Evolutionary conservation across 129 eudicot genomes (phyloP).

Genomic region (Centrapalus pauciflorus): DNA sequence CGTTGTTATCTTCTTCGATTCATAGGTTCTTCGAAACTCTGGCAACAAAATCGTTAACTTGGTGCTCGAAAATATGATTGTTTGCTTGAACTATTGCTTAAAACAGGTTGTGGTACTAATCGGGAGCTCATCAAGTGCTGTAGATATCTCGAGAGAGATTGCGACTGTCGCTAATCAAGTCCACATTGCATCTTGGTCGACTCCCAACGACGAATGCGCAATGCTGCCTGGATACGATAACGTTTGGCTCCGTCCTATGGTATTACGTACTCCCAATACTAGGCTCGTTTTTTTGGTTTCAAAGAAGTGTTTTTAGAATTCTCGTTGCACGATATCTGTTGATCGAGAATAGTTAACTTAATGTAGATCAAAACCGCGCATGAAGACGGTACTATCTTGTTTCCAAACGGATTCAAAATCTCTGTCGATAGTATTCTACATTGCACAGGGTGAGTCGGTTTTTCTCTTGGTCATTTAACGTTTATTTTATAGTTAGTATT

Average conservation of each 20-base stretch:
- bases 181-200: constrained; percentile 79
- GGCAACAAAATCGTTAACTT: no score
- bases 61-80: no score
- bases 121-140: constrained; percentile 86
- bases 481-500: constrained; percentile 10
- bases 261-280: constrained; percentile 17
- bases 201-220: constrained; percentile 8
- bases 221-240: constrained; percentile 59
- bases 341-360: constrained; percentile 15
- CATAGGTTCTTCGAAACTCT: neutral
- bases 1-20: neutral
- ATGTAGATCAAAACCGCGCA: constrained; percentile 58
- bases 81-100: constrained; percentile 9
- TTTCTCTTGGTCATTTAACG: neutral
- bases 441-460: constrained; percentile 90
- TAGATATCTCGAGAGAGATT: constrained; percentile 80
- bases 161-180: constrained; percentile 77
- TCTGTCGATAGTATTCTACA: constrained; percentile 67
- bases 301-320: neutral
- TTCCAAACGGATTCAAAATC: constrained; percentile 49
- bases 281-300: constrained; percentile 2
- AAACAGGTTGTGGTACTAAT: constrained; percentile 74
- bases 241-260: constrained; percentile 86
- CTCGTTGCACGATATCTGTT: neutral
- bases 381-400: constrained; percentile 64